Percentiles rank a stretch among this genome's conserved stretches.
Evolutionary conservation across 192 early-diverging fungal genomes (phyloP).

Genomic region (Umbelopsis sp.): DNA sequence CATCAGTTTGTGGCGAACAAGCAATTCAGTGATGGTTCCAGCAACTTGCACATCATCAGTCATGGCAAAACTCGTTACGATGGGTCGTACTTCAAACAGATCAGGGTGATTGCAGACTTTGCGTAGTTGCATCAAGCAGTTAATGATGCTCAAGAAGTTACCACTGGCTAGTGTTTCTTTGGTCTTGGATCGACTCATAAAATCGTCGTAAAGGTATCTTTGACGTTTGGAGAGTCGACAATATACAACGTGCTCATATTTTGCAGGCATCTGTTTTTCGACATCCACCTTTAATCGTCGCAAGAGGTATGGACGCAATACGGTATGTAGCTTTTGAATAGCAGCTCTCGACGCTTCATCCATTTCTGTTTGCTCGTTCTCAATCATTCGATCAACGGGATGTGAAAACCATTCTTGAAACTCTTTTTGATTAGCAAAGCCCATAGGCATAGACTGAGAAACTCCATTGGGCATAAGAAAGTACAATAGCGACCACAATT

Average conservation of each 20-base stretch:
- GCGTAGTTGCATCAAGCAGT: slow-evolving; percentile 75
- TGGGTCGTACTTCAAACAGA: slow-evolving; percentile 59
- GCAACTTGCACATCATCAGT: slow-evolving; percentile 29
- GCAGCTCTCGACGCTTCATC: slow-evolving; percentile 54
- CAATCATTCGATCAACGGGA: slow-evolving; percentile 83
- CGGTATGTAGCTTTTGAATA: slow-evolving; percentile 62
- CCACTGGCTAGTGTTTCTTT: slow-evolving; percentile 69
- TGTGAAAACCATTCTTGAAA: slow-evolving; percentile 89
- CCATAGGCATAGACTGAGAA: slow-evolving; percentile 61
- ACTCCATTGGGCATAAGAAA: slow-evolving; percentile 80
- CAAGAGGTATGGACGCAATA: slow-evolving; percentile 63
- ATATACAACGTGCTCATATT: slow-evolving; percentile 68
- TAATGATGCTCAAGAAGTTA: slow-evolving; percentile 76
- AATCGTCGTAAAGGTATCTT: slow-evolving; percentile 75
- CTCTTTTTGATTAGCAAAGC: slow-evolving; percentile 78
- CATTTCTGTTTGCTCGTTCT: slow-evolving; percentile 46
- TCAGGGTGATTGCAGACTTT: slow-evolving; percentile 60
- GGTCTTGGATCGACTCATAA: slow-evolving; percentile 82
- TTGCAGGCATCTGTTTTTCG: slow-evolving; percentile 67
- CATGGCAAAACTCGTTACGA: slow-evolving; percentile 64
- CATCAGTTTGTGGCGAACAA: slow-evolving; percentile 38
- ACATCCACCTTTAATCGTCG: slow-evolving; percentile 69
- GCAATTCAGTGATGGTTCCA: slow-evolving; percentile 39
- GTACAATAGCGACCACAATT: slow-evolving; percentile 86
- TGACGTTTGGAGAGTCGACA: slow-evolving; percentile 73